Evolutionary conservation across 2,329 filamentous ascomycete species (phyloP), one percentile per base, ranked within the genome.

Genomic region (Colletotrichum somersetense): DNA sequence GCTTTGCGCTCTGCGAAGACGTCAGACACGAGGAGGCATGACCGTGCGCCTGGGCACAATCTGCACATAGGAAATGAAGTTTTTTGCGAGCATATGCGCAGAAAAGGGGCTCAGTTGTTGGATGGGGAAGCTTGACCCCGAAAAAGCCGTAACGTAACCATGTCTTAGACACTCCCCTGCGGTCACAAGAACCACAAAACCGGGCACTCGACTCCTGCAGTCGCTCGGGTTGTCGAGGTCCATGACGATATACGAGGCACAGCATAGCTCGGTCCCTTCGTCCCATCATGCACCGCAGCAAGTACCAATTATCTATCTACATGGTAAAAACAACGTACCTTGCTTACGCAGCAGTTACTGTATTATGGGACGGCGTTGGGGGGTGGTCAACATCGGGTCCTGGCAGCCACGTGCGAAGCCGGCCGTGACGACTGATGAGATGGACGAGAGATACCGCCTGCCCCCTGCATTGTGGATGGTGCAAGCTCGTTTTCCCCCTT

Each of bases 391-490:
- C 74, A 74, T 73, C 62, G 74, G 75, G 75, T 56, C 76, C 77
- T 66, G 72, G 75, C 75, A 71, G 77, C 78, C 78, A 79, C 78
- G 77, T 79, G 78, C 76, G 73, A 57, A 63, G 50, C 62, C 61
- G 44, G 56, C 44, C 30, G 55, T 57, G 65, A 57, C 66, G 72
- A 72, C 65, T 67, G 72, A 72, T 62, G 63, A 67, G 56, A 65
- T 68, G 63, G 56, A 69, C 26, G 58, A 53, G 30, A 11, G 65
- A 44, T 74, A 42, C 65, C 48, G 50, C 64, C 69, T 68, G 67
- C 14, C 33, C 62, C 72, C 70, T 74, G 70, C 69, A 63, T 42
- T 50, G 33, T 73, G 67, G 67, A 71, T 58, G 62, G 42, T 11
- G 57, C 26, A 71, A 50, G 40, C 46, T 73, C 57, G 61, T 52